Percentiles rank a stretch among this genome's conserved stretches.
Evolutionary conservation across 148 eudicot genomes (phyloP).

Genomic region (Vaccinium vitisidaea): DNA sequence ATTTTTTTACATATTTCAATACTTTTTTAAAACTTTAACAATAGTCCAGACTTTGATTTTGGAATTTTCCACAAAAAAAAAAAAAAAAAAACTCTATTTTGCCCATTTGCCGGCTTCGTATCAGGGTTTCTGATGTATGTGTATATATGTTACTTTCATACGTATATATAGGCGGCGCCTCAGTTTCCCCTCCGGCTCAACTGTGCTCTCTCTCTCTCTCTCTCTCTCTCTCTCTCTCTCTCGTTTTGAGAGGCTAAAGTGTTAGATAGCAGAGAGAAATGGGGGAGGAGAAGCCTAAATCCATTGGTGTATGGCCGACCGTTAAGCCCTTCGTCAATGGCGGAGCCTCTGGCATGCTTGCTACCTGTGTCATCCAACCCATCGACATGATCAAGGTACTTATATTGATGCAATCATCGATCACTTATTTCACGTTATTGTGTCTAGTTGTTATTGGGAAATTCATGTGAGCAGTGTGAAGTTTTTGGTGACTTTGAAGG

Average conservation of each 20-base stretch:
- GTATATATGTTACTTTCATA: background rate
- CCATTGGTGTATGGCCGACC: constrained; percentile 60
- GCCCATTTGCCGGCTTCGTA: background rate
- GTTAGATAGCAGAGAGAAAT: constrained; percentile 18
- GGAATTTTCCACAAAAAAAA: too few relatives aligned
- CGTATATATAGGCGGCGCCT: background rate
- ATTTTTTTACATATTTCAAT: too few relatives aligned
- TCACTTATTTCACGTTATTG: background rate
- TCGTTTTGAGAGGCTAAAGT: background rate
- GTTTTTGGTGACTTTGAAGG: background rate
- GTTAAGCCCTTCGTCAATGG: constrained; percentile 88
- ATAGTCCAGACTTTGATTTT: too few relatives aligned
- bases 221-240: background rate
- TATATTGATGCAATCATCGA: background rate
- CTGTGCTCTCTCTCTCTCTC: background rate
- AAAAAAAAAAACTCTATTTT: too few relatives aligned
- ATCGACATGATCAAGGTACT: constrained; percentile 93
- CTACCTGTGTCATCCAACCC: constrained; percentile 89
- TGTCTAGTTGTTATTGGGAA: background rate
- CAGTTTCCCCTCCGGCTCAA: background rate
- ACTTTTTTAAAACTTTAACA: too few relatives aligned
- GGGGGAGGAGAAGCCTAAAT: constrained; percentile 49
- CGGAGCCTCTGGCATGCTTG: constrained; percentile 92
- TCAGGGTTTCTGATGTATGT: background rate
- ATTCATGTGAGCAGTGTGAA: background rate